Percentiles rank a stretch among this genome's conserved stretches.
Conservation (phyloP, 2,329 filamentous ascomycete genomes). For the Aspergillus latus region DNA sequence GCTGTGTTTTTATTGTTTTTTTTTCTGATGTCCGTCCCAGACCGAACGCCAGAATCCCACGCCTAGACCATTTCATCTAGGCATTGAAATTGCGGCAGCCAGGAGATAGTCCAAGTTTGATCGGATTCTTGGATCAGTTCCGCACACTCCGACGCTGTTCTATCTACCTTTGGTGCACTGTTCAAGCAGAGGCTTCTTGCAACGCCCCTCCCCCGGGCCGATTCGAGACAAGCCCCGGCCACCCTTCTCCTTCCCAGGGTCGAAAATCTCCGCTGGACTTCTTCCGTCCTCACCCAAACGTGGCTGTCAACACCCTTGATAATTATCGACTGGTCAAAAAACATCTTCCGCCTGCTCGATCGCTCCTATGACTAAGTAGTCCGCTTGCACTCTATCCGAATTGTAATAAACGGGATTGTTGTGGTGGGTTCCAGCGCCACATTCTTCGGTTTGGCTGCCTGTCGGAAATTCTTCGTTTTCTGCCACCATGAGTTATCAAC, state of each 20-base stretch:
- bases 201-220: conserved; percentile 8
- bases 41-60: conserved; percentile 14
- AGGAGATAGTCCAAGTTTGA: conserved; percentile 24
- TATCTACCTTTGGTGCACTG: conserved; percentile 16
- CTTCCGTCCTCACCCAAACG: conserved; percentile 3
- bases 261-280: conserved; percentile 12
- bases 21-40: conserved; percentile 15
- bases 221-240: conserved; percentile 15
- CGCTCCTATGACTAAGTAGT: conserved; percentile 37
- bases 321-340: neutral
- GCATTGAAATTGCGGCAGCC: conserved; percentile 21
- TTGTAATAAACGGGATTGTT: conserved; percentile 25
- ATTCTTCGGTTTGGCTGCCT: conserved; percentile 30
- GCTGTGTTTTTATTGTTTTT: conserved; percentile 11
- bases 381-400: conserved; percentile 20
- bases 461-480: conserved; percentile 26
- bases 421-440: conserved; percentile 33
- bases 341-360: conserved; percentile 18
- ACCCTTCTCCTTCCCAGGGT: conserved; percentile 6
- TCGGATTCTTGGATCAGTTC: conserved; percentile 8
- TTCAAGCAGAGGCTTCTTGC: conserved; percentile 15
- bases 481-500: conserved; percentile 40
- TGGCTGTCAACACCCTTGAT: conserved; percentile 6
- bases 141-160: conserved; percentile 9
- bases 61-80: conserved; percentile 13